Conservation (phyloP, 495 filamentous ascomycete genomes). For the Penicillium canariense region DNA sequence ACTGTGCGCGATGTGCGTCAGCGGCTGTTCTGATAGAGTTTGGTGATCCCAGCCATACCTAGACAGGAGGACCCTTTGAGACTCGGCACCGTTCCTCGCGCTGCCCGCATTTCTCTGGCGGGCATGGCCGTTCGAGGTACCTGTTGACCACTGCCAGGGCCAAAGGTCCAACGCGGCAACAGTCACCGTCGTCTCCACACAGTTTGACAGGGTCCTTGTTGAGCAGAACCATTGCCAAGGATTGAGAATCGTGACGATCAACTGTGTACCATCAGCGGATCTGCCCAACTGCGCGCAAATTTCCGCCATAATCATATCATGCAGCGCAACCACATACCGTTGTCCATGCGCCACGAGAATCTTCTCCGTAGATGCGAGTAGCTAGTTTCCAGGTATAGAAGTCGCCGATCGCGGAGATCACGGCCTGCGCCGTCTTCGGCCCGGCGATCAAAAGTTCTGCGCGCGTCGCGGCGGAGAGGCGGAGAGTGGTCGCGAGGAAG, state of each 20-base stretch:
- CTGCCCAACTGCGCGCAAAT: neutral
- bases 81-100: constrained; percentile 9
- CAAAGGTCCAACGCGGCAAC: constrained; percentile 74
- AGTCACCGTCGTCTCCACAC: constrained; percentile 84
- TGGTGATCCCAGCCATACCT: constrained; percentile 8
- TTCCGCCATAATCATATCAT: neutral
- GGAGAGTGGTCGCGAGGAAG: constrained; percentile 48
- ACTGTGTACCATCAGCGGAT: constrained; percentile 27
- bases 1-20: constrained; percentile 25
- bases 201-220: constrained; percentile 90
- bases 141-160: constrained; percentile 72
- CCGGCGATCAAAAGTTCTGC: constrained; percentile 65
- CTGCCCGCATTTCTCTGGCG: constrained; percentile 7
- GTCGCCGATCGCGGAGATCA: constrained; percentile 76
- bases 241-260: constrained; percentile 68
- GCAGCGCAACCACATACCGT: constrained; percentile 51
- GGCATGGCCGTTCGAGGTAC: neutral
- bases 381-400: constrained; percentile 88
- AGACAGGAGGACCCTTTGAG: constrained; percentile 1
- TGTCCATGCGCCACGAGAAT: constrained; percentile 63
- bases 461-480: constrained; percentile 45
- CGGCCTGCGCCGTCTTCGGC: constrained; percentile 73
- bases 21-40: constrained; percentile 5
- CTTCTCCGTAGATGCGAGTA: constrained; percentile 64
- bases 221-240: constrained; percentile 98